Evolutionary conservation across 495 filamentous ascomycete species (phyloP), one percentile per base, ranked within the genome.

Genomic region (Daldinia bambusicola): DNA sequence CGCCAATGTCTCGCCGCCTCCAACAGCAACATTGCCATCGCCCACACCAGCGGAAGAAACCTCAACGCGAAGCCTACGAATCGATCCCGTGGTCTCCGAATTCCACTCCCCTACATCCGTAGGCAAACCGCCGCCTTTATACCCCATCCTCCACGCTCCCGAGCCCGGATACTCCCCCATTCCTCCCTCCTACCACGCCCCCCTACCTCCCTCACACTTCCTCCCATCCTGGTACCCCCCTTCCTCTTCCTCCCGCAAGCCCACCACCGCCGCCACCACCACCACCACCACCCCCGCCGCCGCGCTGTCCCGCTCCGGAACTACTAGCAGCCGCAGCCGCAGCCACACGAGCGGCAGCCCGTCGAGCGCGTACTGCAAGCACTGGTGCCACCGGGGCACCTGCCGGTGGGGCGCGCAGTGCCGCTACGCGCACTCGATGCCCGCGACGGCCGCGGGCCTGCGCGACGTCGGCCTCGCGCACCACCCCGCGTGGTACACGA

Each of bases 331-430:
- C 22, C 32, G 10, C 67, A 50, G 30, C 69, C 50, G 13, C 18
- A 62, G n/a, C 55, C 48, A 52, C 12, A 30, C 48, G 10, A 8
- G 2, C 26, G 32, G 31, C 26, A 69, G 60, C 64, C 22, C 30
- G 10, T 53, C 50, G 8, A 69, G 66, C 12, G 70, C 75, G 8
- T 76, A 77, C 75, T 85, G 83, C 75, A 77, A 76, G 37, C 77
- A 84, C 75, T 84, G 81, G 80, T 82, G 80, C 72, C 71, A 71
- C 50, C 63, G 80, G 51, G 82, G 82, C 40, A 79, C 75, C 43
- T 84, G 83, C 74, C 83, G 81, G 64, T 84, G 74, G 74, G 80
- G 78, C 63, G 51, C 67, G 16, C 66, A 74, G 26, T 85, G 83
- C 71, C 77, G 77, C 22, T 81, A 78, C 74, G 64, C 67, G 36